A percentile compares a stretch with the other conserved stretches of the same genome.
phyloP scores from a whole-genome alignment of 495 filamentous ascomycete genomes.

The Talaromyces thailandensis region DNA sequence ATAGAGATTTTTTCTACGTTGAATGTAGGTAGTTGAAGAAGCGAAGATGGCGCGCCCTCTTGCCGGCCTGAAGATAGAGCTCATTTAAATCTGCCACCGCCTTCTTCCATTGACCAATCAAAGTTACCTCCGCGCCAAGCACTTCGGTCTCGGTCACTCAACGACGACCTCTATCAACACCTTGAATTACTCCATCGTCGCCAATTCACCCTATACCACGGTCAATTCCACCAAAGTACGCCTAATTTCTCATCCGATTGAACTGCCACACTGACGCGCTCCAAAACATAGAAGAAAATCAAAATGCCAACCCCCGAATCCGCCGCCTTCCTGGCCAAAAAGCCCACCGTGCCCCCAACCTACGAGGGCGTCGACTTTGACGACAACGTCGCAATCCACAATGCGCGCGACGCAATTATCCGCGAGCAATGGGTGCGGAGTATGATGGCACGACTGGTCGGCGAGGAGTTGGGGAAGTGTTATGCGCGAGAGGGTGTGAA shows the following conservation, averaged over 20 bases:
- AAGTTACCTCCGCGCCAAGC: slow-evolving; percentile 7
- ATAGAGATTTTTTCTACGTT: no score
- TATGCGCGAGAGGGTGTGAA: slow-evolving; percentile 92
- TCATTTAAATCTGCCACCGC: neutral
- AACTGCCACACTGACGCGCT: neutral
- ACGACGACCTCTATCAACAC: neutral
- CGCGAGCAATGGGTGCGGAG: slow-evolving; percentile 94
- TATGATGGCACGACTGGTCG: slow-evolving; percentile 93
- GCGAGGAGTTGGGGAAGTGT: slow-evolving; percentile 93
- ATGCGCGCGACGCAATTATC: slow-evolving; percentile 87
- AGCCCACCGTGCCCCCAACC: slow-evolving; percentile 85
- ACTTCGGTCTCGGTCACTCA: neutral
- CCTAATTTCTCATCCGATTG: neutral
- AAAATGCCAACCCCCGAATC: slow-evolving; percentile 90
- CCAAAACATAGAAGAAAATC: neutral
- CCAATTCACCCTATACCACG: neutral
- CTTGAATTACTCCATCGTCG: neutral
- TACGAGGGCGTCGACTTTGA: slow-evolving; percentile 98
- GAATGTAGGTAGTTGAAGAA: no score
- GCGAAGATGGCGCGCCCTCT: neutral
- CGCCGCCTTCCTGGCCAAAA: slow-evolving; percentile 81
- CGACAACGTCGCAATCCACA: slow-evolving; percentile 81
- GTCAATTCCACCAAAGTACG: slow-evolving; percentile 5
- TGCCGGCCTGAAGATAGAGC: no score
- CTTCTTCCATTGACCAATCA: slow-evolving; percentile 14